These are phyloP conservation scores for Termitomyces eurrhizus DNA, from an alignment of 768 basidiomycete genomes.

Conservation along the genomic window DNA sequence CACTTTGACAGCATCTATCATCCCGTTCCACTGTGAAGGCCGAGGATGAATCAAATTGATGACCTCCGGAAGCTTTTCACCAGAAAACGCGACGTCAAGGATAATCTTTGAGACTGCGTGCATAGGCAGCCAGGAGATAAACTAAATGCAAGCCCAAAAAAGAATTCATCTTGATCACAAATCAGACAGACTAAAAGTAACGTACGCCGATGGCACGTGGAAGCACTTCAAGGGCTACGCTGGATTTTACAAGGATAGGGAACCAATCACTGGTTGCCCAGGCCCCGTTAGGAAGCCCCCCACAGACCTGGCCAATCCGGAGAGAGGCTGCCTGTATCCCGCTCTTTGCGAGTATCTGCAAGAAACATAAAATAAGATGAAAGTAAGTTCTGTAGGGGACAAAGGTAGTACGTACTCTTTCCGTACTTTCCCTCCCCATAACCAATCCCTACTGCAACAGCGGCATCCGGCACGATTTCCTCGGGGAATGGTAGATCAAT, in stretches of 20 bases:
- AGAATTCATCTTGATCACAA: background rate
- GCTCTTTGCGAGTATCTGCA: constrained; percentile 33
- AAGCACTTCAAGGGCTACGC: constrained; percentile 23
- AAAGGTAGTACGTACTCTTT: constrained; percentile 24
- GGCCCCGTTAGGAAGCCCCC: constrained; percentile 32
- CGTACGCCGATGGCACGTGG: constrained; percentile 30
- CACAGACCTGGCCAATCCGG: constrained; percentile 43
- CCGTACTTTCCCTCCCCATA: constrained; percentile 47
- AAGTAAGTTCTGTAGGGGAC: background rate
- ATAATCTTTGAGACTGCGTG: constrained; percentile 22
- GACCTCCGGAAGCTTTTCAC: constrained; percentile 19
- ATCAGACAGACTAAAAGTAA: background rate
- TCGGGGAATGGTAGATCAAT: constrained; percentile 29
- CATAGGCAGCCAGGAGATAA: constrained; percentile 39
- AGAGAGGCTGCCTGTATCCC: constrained; percentile 32
- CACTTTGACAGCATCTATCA: constrained; percentile 19
- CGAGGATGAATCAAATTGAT: constrained; percentile 37
- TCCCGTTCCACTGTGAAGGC: constrained; percentile 27
- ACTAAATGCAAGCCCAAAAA: constrained; percentile 17
- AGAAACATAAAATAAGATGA: background rate
- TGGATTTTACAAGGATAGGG: constrained; percentile 37
- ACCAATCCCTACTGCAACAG: constrained; percentile 32
- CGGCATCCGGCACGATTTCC: constrained; percentile 25
- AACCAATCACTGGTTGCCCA: constrained; percentile 47
- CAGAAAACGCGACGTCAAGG: constrained; percentile 24